Percentiles rank a stretch among this genome's conserved stretches.
Evolutionary conservation across 805 yeast species (phyloP).

Genomic region (Maudiozyma saulgeensis): DNA sequence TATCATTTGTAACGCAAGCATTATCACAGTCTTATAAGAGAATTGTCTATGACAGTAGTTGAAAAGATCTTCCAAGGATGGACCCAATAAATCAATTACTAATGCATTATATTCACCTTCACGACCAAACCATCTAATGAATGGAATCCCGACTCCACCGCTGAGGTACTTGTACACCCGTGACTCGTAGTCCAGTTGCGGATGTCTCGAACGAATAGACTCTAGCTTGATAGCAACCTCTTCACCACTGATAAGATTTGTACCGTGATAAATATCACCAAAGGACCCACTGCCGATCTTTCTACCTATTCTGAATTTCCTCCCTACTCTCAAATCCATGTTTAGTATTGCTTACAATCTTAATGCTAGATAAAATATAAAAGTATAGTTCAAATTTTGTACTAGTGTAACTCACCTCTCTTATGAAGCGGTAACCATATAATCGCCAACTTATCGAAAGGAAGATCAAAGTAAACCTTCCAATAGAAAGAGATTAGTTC

Average conservation of each 20-base stretch:
- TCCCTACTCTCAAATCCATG: constrained; percentile 81
- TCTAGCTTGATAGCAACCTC: constrained; percentile 96
- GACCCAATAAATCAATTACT: constrained; percentile 94
- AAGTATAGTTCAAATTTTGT: no score
- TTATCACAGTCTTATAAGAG: constrained; percentile 83
- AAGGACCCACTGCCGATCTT: constrained; percentile 96
- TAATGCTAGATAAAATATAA: no score
- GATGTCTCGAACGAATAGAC: constrained; percentile 83
- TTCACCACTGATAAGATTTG: constrained; percentile 91
- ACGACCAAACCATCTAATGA: constrained; percentile 93
- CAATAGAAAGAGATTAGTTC: no score
- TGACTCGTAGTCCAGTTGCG: constrained; percentile 94
- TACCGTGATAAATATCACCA: constrained; percentile 91
- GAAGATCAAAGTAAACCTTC: no score
- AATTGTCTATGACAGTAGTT: constrained; percentile 92
- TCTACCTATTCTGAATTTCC: constrained; percentile 87
- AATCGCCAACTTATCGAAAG: no score
- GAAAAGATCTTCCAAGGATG: constrained; percentile 88
- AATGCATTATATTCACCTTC: constrained; percentile 94
- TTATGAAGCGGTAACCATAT: no score
- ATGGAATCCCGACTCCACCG: constrained; percentile 96
- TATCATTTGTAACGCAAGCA: constrained; percentile 87
- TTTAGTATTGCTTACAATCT: not conserved
- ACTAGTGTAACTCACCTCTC: no score
- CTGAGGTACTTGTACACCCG: constrained; percentile 87